Percentiles rank a stretch among this genome's conserved stretches.
Evolutionary conservation across 768 basidiomycete species (phyloP).

Genomic region (Stropharia rugosoannulata): DNA sequence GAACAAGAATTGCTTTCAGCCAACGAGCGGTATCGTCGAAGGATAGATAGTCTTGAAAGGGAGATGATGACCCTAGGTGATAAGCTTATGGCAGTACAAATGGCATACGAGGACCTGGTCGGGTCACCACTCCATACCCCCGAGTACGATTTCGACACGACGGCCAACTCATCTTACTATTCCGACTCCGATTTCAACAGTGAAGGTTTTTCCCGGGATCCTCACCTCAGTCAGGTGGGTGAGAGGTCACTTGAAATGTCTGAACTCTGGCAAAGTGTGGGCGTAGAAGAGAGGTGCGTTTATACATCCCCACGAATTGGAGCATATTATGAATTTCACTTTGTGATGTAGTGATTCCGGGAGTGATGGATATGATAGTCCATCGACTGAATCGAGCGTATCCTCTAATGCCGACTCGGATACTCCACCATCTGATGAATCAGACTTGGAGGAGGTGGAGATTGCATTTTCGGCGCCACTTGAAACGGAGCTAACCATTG

Average conservation of each 20-base stretch:
- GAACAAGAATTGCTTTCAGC: not conserved
- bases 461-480: not conserved
- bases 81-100: slow-evolving; percentile 7
- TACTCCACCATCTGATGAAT: not conserved
- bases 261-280: not conserved
- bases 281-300: not conserved
- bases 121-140: not conserved
- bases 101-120: slow-evolving; percentile 5
- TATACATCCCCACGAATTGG: not conserved
- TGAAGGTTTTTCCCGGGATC: too few species aligned
- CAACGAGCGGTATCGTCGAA: not conserved
- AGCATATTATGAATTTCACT: not conserved
- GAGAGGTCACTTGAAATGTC: too few species aligned
- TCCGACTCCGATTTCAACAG: not conserved
- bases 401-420: not conserved
- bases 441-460: not conserved
- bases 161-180: not conserved
- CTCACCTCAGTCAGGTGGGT: too few species aligned
- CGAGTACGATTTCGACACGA: not conserved
- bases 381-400: not conserved
- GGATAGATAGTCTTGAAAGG: not conserved
- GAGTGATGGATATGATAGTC: not conserved
- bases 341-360: not conserved
- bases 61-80: slow-evolving; percentile 2
- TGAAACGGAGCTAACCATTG: slow-evolving; percentile 4